Conservation (phyloP, 345 rosid species). For the Eucalyptus camaldulensis region DNA sequence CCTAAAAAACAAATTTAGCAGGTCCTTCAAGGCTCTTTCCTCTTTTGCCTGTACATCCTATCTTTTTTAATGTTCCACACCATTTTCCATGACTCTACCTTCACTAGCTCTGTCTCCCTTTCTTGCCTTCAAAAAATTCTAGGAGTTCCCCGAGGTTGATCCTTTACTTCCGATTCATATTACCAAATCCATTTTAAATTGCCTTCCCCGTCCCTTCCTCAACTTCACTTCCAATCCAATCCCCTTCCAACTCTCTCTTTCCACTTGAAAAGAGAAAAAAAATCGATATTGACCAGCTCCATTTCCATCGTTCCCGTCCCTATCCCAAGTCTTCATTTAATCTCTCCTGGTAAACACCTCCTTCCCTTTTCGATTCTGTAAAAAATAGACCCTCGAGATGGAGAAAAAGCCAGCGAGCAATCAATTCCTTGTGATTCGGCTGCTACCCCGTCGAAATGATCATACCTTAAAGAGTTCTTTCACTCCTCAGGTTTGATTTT, state of each 20-base stretch:
- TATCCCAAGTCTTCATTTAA: not conserved
- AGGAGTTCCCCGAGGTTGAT: not conserved
- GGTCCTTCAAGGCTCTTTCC: not conserved
- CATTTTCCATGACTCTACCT: not conserved
- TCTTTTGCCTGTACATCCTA: not conserved
- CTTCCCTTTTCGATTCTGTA: accelerated
- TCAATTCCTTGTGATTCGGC: not conserved
- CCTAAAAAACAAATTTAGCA: not conserved
- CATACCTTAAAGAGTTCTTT: not conserved
- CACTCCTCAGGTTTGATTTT: not conserved
- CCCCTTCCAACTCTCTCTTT: not conserved
- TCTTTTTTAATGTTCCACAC: not conserved
- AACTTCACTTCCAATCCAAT: conserved; percentile 9
- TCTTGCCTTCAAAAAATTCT: not conserved
- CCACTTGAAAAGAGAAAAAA: not conserved
- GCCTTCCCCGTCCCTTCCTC: not conserved
- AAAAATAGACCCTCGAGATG: not conserved
- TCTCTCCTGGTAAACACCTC: not conserved
- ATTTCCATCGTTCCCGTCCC: not conserved
- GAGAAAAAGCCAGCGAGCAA: not conserved
- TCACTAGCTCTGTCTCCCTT: not conserved
- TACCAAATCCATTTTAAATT: not conserved
- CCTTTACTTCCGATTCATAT: not conserved
- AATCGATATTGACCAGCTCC: not conserved
- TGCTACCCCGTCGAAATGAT: not conserved